Conservation (phyloP, 495 filamentous ascomycete species). For the Monascus purpureus region DNA sequence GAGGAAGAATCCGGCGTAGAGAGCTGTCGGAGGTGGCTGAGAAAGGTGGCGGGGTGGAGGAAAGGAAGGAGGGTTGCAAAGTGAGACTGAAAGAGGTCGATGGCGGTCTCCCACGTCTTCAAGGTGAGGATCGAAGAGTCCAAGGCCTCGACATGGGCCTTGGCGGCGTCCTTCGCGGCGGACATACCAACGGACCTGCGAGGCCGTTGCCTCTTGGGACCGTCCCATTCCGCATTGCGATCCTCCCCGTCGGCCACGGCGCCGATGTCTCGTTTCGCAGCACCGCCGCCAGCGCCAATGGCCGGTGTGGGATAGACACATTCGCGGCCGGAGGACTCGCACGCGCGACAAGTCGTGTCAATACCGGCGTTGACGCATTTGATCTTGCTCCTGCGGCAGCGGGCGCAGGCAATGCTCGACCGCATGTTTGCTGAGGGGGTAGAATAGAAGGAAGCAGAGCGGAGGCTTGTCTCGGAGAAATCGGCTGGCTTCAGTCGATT, state of each 20-base stretch:
- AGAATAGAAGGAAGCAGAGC: constrained; percentile 2
- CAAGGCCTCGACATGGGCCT: constrained; percentile 23
- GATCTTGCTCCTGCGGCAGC: constrained; percentile 71
- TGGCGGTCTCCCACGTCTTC: constrained; percentile 53
- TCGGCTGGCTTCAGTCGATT: no score
- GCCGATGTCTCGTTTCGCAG: constrained; percentile 42
- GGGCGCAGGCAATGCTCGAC: constrained; percentile 66
- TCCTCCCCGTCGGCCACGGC: constrained; percentile 37
- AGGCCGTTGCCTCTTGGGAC: constrained; percentile 41
- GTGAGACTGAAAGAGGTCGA: constrained; percentile 71
- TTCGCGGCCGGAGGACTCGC: constrained; percentile 58
- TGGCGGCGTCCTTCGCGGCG: constrained; percentile 19
- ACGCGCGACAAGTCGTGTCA: constrained; percentile 61
- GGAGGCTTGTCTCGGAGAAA: not conserved
- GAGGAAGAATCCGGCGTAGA: constrained; percentile 12
- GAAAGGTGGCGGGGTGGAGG: constrained; percentile 63
- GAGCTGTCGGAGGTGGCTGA: constrained; percentile 39
- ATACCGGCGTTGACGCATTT: constrained; percentile 73
- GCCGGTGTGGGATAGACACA: constrained; percentile 61
- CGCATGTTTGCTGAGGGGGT: constrained; percentile 35
- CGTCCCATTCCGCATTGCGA: constrained; percentile 43
- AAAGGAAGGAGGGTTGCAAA: constrained; percentile 75
- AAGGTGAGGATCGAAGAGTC: constrained; percentile 45
- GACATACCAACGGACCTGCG: constrained; percentile 34
- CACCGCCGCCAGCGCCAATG: constrained; percentile 36